A percentile compares a stretch with the other conserved stretches of the same genome.
Evolutionary conservation across 2,329 filamentous ascomycete species (phyloP).

Genomic region (Aspergillus sp.): DNA sequence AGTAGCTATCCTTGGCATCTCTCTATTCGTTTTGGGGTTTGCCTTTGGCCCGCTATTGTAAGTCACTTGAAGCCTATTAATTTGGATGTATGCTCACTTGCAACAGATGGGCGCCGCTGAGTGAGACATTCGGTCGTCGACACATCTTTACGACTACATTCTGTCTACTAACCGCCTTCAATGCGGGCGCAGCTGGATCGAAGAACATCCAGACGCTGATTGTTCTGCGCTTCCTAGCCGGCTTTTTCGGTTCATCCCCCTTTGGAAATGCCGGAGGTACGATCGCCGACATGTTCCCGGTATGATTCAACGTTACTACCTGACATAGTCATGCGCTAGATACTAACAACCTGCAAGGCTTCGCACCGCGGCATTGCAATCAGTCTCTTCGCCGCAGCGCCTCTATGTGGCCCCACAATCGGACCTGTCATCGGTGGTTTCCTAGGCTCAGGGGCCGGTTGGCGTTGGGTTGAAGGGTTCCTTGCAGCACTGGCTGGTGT

Average conservation of each 20-base stretch:
- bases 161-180: slow-evolving; percentile 56
- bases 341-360: background rate
- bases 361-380: slow-evolving; percentile 1
- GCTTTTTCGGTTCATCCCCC: slow-evolving; percentile 59
- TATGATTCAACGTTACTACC: too few relatives aligned
- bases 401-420: slow-evolving; percentile 2
- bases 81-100: too few relatives aligned
- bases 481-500: slow-evolving; percentile 1
- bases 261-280: slow-evolving; percentile 62
- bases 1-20: slow-evolving; percentile 39
- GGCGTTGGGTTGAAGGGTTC: slow-evolving; percentile 3
- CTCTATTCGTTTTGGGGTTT: slow-evolving; percentile 45
- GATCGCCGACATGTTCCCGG: slow-evolving; percentile 59
- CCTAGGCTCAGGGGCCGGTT: background rate
- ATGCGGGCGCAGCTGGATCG: slow-evolving; percentile 57
- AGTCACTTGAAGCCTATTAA: too few relatives aligned
- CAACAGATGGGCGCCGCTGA: slow-evolving; percentile 30
- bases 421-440: slow-evolving; percentile 3
- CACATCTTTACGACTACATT: slow-evolving; percentile 29
- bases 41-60: slow-evolving; percentile 44
- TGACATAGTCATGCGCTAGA: background rate
- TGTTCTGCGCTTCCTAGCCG: slow-evolving; percentile 64
- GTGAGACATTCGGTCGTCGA: slow-evolving; percentile 34
- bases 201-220: slow-evolving; percentile 60
- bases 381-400: slow-evolving; percentile 4